Percentiles rank a stretch among this genome's conserved stretches.
Evolutionary conservation across 2,329 filamentous ascomycete species (phyloP).

Genomic region (Coniochaeta sp.): DNA sequence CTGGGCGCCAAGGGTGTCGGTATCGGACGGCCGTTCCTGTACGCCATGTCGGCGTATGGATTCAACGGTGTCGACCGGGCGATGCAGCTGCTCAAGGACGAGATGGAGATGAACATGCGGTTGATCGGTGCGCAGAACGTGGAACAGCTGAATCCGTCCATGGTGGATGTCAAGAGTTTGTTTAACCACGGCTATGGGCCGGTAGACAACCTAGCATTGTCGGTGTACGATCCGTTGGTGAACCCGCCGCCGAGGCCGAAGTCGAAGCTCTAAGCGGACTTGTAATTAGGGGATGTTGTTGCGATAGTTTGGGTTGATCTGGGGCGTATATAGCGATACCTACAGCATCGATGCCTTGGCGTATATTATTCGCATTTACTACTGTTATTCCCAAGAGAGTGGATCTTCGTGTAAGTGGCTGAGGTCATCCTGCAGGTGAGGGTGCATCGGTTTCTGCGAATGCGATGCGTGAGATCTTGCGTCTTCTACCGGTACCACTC

Average conservation of each 20-base stretch:
- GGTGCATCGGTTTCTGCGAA: too few species aligned
- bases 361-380: neutral
- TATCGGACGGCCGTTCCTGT: conserved; percentile 90
- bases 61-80: conserved; percentile 80
- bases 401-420: too few species aligned
- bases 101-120: conserved; percentile 99
- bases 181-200: conserved; percentile 43
- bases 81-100: conserved; percentile 88
- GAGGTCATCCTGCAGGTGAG: too few species aligned
- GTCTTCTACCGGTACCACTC: too few species aligned
- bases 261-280: conserved; percentile 38
- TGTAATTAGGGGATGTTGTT: neutral
- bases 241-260: conserved; percentile 41
- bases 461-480: too few species aligned
- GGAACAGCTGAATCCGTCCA: conserved; percentile 68
- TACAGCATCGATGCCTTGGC: neutral
- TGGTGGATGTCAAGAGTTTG: conserved; percentile 73
- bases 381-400: too few species aligned
- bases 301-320: neutral
- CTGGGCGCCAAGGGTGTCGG: conserved; percentile 88
- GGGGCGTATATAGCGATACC: neutral
- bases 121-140: conserved; percentile 74
- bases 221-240: conserved; percentile 47
- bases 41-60: conserved; percentile 92
- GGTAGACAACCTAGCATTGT: conserved; percentile 36